Conservation (phyloP, 805 yeast species). For the Pachysolen tannophilus region DNA sequence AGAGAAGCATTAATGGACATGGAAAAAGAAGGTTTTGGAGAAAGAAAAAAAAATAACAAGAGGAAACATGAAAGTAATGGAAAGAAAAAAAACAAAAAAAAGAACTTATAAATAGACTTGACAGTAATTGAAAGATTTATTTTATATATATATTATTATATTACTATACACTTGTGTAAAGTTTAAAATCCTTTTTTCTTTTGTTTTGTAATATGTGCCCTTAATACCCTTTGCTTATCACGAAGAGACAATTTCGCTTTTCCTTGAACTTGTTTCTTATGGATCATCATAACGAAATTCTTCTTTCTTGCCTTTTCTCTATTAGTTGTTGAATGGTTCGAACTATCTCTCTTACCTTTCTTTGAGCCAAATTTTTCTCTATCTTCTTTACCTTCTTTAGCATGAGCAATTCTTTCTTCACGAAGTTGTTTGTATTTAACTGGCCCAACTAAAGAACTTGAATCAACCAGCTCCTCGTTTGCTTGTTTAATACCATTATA, state of each 20-base stretch:
- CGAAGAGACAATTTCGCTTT: conserved; percentile 84
- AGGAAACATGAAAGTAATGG: conserved; percentile 25
- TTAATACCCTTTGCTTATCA: conserved; percentile 79
- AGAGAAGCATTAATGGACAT: conserved; percentile 88
- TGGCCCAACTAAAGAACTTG: conserved; percentile 67
- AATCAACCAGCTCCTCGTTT: conserved; percentile 84
- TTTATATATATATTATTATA: background rate
- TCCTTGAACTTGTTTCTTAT: conserved; percentile 89
- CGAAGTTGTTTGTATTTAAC: conserved; percentile 75
- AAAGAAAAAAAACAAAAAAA: conserved; percentile 13
- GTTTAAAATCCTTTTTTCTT: conserved; percentile 73
- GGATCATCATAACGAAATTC: conserved; percentile 98
- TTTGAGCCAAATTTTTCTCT: conserved; percentile 86
- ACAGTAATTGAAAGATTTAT: conserved; percentile 6
- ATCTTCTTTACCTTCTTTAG: conserved; percentile 87
- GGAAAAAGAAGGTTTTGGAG: conserved; percentile 89
- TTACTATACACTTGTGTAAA: background rate
- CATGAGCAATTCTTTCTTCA: conserved; percentile 85
- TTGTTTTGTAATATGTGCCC: conserved; percentile 84
- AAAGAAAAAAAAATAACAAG: conserved; percentile 46
- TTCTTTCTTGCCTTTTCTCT: conserved; percentile 95
- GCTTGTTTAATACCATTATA: conserved; percentile 23
- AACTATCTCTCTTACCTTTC: conserved; percentile 68
- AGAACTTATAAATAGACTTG: conserved; percentile 5
- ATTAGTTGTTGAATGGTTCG: conserved; percentile 85